Percentiles rank a stretch among this genome's conserved stretches.
Conservation (phyloP, 345 rosid genomes). For the Brassica rapa region DNA sequence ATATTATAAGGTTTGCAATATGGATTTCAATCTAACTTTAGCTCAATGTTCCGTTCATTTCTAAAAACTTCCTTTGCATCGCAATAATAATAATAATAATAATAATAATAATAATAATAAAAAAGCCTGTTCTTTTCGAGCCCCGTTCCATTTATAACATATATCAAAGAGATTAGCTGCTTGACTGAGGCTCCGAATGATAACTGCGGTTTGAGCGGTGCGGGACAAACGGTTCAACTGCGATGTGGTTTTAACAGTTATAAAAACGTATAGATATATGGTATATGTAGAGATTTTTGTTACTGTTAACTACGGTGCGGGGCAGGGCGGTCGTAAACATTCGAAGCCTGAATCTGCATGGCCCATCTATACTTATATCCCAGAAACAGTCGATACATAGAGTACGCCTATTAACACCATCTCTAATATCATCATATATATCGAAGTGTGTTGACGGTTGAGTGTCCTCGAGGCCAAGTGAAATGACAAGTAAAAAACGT, state of each 20-base stretch:
- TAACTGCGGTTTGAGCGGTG: no score
- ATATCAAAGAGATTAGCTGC: background rate
- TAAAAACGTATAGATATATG: no score
- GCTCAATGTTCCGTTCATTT: background rate
- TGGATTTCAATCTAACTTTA: background rate
- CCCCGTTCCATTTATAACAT: conserved; percentile 32
- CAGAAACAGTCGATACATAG: conserved; percentile 29
- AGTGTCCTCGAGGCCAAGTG: conserved; percentile 15
- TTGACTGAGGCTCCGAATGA: no score
- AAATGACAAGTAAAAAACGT: conserved; percentile 26
- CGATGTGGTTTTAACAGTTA: no score
- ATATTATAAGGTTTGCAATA: background rate
- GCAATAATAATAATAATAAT: background rate
- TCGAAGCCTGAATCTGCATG: conserved; percentile 16
- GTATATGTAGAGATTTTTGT: no score
- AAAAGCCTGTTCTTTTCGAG: background rate
- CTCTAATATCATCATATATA: conserved; percentile 30
- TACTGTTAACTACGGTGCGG: no score
- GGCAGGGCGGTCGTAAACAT: no score
- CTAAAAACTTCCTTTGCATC: background rate
- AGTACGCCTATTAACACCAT: conserved; percentile 5
- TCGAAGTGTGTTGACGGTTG: background rate
- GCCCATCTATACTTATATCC: conserved; percentile 20
- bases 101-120: background rate
- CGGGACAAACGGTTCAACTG: no score